A percentile compares a stretch with the other conserved stretches of the same genome.
Conservation (phyloP, 2,329 filamentous ascomycete species). For the Atkinsonella hypoxylon region DNA sequence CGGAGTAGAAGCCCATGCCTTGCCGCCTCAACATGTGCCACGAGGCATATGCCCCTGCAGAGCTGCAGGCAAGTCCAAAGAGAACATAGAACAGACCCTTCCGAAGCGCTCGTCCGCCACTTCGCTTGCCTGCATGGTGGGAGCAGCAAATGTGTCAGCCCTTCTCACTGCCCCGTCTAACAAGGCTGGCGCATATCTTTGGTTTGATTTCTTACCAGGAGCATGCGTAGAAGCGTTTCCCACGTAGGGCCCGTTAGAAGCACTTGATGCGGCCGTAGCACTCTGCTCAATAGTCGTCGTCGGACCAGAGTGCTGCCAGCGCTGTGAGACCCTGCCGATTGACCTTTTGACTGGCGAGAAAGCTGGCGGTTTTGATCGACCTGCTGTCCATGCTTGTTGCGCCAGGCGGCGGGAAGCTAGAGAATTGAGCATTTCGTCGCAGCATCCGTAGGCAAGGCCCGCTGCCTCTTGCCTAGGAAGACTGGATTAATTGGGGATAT, state of each 20-base stretch:
- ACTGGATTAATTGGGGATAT: background rate
- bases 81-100: constrained; percentile 15
- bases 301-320: constrained; percentile 2
- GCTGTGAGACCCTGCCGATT: background rate
- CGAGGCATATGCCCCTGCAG: constrained; percentile 21
- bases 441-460: background rate
- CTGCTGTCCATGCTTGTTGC: background rate
- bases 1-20: constrained; percentile 32
- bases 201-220: background rate
- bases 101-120: constrained; percentile 8
- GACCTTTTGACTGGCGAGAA: background rate
- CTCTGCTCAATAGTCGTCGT: background rate
- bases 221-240: background rate
- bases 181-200: background rate
- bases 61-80: constrained; percentile 19
- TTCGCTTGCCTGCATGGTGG: background rate
- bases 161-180: background rate
- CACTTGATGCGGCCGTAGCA: background rate
- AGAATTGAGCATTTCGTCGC: background rate
- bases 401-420: constrained; percentile 1
- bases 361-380: background rate
- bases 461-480: background rate
- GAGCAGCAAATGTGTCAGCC: background rate
- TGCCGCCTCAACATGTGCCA: constrained; percentile 23
- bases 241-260: background rate